Conservation (phyloP, 2,329 filamentous ascomycete species). For the Phaeomoniella chlamydospora region DNA sequence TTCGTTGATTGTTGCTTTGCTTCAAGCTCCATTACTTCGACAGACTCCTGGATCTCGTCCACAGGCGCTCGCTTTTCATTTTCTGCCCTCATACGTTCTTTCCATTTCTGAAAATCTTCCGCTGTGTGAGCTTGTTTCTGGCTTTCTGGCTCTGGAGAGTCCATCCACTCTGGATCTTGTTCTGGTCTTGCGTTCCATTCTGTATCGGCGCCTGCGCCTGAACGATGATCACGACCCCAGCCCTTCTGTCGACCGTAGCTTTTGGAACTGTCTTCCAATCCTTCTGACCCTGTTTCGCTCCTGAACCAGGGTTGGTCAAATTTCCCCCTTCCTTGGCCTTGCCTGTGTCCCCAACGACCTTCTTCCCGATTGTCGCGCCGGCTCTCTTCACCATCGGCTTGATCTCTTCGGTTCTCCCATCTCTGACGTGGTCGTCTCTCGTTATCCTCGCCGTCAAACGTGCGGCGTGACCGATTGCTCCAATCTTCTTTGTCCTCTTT, state of each 20-base stretch:
- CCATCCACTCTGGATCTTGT: slow-evolving; percentile 79
- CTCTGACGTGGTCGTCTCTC: slow-evolving; percentile 24
- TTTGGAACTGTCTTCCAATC: slow-evolving; percentile 32
- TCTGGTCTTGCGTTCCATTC: slow-evolving; percentile 31
- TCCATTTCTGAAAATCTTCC: slow-evolving; percentile 90
- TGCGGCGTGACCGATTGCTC: slow-evolving; percentile 23
- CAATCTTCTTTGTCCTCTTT: slow-evolving; percentile 25
- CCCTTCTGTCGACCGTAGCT: slow-evolving; percentile 27
- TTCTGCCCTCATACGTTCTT: slow-evolving; percentile 71
- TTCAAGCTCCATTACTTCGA: slow-evolving; percentile 9
- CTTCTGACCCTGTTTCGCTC: slow-evolving; percentile 31
- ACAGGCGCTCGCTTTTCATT: slow-evolving; percentile 19
- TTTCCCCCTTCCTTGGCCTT: slow-evolving; percentile 50
- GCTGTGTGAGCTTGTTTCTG: slow-evolving; percentile 61
- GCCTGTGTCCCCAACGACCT: slow-evolving; percentile 44
- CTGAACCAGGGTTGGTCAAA: slow-evolving; percentile 64
- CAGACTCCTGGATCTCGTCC: slow-evolving; percentile 8
- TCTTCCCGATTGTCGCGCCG: slow-evolving; percentile 38
- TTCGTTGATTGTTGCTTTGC: not conserved
- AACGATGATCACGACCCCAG: slow-evolving; percentile 40
- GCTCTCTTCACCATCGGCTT: slow-evolving; percentile 40
- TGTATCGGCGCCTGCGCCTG: slow-evolving; percentile 23
- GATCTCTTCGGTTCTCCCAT: slow-evolving; percentile 34
- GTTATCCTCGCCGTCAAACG: slow-evolving; percentile 23
- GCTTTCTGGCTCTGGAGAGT: slow-evolving; percentile 53